Evolutionary conservation across 345 rosid species (phyloP).

Genomic region (Arabis alpina): DNA sequence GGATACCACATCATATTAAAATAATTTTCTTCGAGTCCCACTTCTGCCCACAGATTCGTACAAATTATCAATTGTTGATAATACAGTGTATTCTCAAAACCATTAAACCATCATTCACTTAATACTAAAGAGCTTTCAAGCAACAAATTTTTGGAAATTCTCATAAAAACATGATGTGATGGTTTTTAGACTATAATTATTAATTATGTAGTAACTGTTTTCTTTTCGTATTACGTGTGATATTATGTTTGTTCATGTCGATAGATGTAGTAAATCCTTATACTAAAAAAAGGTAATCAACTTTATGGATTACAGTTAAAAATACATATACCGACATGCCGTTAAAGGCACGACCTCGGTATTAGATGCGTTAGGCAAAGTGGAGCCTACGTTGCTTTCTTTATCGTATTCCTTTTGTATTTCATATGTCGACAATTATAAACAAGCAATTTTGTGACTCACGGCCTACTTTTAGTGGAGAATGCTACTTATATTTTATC

Average conservation of each 20-base stretch:
- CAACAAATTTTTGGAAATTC: too few relatives aligned
- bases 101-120: too few relatives aligned
- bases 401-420: neutral
- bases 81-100: too few relatives aligned
- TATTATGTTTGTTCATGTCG: too few relatives aligned
- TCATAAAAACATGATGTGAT: neutral
- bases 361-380: conserved; percentile 7
- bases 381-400: conserved; percentile 32
- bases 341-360: conserved; percentile 11
- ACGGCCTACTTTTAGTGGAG: conserved; percentile 9
- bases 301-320: too few relatives aligned
- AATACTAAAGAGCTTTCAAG: too few relatives aligned
- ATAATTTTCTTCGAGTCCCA: too few relatives aligned
- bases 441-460: conserved; percentile 6
- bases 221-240: neutral
- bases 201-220: neutral
- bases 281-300: too few relatives aligned
- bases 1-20: too few relatives aligned
- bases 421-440: conserved; percentile 22
- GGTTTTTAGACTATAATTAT: neutral
- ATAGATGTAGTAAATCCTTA: too few relatives aligned
- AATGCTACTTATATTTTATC: neutral
- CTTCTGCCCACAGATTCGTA: too few relatives aligned
- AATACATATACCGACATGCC: conserved; percentile 31
- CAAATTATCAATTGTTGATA: too few relatives aligned